Conservation (phyloP, 2,329 filamentous ascomycete species). For the Diplodia corticola region DNA sequence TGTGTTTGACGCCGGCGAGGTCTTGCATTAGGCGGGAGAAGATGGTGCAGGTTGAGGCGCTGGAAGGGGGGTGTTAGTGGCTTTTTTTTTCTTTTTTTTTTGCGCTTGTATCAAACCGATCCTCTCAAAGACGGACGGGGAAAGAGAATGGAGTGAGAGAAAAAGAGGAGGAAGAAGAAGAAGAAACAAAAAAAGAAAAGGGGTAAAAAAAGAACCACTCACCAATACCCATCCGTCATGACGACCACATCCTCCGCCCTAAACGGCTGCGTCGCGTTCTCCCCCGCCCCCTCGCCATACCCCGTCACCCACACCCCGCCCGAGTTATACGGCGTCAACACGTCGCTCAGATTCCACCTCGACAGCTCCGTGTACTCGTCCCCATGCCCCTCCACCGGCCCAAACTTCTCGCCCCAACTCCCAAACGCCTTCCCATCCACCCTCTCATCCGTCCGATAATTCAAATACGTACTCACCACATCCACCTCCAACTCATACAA, state of each 20-base stretch:
- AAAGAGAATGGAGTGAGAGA: no score
- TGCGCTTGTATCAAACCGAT: neutral
- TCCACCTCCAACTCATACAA: conserved; percentile 23
- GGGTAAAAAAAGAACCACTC: neutral
- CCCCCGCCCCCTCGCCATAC: conserved; percentile 38
- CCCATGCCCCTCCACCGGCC: conserved; percentile 39
- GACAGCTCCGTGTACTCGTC: conserved; percentile 60
- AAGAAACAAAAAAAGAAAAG: neutral
- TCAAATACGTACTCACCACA: conserved; percentile 46
- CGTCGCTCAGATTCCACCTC: conserved; percentile 52
- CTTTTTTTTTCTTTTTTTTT: no score
- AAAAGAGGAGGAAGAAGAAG: no score
- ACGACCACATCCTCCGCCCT: conserved; percentile 59
- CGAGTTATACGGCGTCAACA: conserved; percentile 36
- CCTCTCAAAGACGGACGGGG: no score
- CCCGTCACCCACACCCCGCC: conserved; percentile 40
- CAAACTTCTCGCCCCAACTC: conserved; percentile 49
- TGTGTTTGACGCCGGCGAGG: conserved; percentile 55
- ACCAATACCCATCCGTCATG: conserved; percentile 55
- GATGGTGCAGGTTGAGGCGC: conserved; percentile 59
- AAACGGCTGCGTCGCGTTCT: conserved; percentile 52
- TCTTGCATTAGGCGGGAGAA: conserved; percentile 58
- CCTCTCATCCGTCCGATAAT: conserved; percentile 47
- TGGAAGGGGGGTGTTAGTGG: neutral
- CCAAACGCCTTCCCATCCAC: conserved; percentile 51